Percentiles rank a stretch among this genome's conserved stretches.
Conservation (phyloP, 23 red algal genomes). For the Gracilaria gracilis region DNA sequence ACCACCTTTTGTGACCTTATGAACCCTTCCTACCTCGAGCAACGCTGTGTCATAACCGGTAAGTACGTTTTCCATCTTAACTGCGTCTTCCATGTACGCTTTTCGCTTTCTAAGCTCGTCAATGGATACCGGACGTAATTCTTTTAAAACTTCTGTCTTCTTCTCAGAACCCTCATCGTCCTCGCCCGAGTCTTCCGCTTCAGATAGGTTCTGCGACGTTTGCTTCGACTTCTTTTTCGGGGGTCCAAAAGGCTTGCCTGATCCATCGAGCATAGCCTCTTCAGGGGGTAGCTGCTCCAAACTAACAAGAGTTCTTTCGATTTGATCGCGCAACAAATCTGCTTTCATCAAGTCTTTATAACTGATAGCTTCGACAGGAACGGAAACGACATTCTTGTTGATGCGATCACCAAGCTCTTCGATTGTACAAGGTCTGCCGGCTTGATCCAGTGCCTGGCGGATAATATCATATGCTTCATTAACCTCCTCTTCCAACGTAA, state of each 20-base stretch:
- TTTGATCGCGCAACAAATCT: slow-evolving; percentile 57
- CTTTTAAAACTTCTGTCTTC: slow-evolving; percentile 11
- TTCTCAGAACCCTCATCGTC: not conserved
- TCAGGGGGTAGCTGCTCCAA: slow-evolving; percentile 58
- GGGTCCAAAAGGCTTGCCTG: slow-evolving; percentile 46
- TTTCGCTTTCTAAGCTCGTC: slow-evolving; percentile 59
- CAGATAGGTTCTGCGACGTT: not conserved
- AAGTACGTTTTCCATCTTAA: slow-evolving; percentile 65
- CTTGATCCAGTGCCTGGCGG: slow-evolving; percentile 31
- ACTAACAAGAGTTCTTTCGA: slow-evolving; percentile 66
- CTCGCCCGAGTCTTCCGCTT: not conserved
- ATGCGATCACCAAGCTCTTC: slow-evolving; percentile 62
- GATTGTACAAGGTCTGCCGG: slow-evolving; percentile 47
- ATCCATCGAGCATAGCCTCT: slow-evolving; percentile 52
- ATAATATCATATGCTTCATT: slow-evolving; percentile 45
- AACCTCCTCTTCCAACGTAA: slow-evolving; percentile 49
- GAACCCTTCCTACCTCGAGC: slow-evolving; percentile 80
- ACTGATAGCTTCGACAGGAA: slow-evolving; percentile 64
- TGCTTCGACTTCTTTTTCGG: slow-evolving; percentile 33
- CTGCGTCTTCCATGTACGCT: slow-evolving; percentile 61
- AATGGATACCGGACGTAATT: slow-evolving; percentile 27
- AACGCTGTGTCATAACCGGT: slow-evolving; percentile 88
- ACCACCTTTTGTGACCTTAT: slow-evolving; percentile 81
- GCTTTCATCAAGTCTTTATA: slow-evolving; percentile 50
- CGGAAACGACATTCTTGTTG: slow-evolving; percentile 49